Evolutionary conservation across 1,139 yeast genomes (phyloP).

Genomic region (Debaryomyces coudertii): DNA sequence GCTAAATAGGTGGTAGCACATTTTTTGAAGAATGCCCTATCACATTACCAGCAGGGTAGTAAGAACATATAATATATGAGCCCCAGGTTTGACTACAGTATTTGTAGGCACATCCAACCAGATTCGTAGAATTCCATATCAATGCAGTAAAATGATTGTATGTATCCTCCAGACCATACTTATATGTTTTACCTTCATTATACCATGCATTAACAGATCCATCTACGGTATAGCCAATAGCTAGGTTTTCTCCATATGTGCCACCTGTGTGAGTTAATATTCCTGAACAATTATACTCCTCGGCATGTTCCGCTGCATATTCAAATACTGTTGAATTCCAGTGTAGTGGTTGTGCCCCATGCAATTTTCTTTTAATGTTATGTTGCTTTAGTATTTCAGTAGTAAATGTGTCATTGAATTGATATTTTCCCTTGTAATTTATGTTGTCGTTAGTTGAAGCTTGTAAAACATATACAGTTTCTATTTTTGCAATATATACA

Average conservation of each 20-base stretch:
- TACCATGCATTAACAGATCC: conserved; percentile 44
- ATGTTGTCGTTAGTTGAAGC: conserved; percentile 7
- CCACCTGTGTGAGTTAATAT: conserved; percentile 39
- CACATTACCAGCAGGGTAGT: conserved; percentile 64
- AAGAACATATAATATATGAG: conserved; percentile 61
- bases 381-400: conserved; percentile 29
- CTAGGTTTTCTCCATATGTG: conserved; percentile 42
- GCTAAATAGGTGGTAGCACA: conserved; percentile 27
- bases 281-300: conserved; percentile 38
- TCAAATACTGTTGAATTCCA: conserved; percentile 37
- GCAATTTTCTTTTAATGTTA: conserved; percentile 33
- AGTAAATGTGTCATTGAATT: conserved; percentile 28
- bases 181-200: conserved; percentile 33
- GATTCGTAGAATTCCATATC: conserved; percentile 40
- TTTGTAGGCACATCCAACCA: conserved; percentile 44
- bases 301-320: conserved; percentile 36
- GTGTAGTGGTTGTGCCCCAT: conserved; percentile 29
- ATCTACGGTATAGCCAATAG: conserved; percentile 36
- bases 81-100: conserved; percentile 52
- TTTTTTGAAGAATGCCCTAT: conserved; percentile 35
- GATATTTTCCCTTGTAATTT: conserved; percentile 17
- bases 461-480: conserved; percentile 19
- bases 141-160: conserved; percentile 48
- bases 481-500: conserved; percentile 19
- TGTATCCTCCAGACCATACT: conserved; percentile 27